Conservation (phyloP, 345 rosid genomes). For the Lagerstroemia speciosa region DNA sequence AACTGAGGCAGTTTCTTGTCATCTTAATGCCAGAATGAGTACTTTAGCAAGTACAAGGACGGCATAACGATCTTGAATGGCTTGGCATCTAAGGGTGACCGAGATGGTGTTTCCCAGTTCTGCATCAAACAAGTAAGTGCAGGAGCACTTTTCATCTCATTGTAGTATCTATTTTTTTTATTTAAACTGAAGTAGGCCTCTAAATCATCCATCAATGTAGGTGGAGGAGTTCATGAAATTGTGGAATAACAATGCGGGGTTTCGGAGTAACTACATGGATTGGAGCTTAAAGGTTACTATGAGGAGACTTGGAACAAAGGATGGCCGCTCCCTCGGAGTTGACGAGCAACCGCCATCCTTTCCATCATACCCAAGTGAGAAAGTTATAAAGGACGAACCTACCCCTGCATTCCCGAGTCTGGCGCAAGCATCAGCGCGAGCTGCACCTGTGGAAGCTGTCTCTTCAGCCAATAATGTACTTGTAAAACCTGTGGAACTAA, state of each 20-base stretch:
- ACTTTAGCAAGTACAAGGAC: constrained; percentile 52
- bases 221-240: constrained; percentile 56
- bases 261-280: constrained; percentile 51
- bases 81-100: constrained; percentile 44
- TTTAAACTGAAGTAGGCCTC: constrained; percentile 4
- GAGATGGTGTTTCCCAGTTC: constrained; percentile 45
- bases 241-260: constrained; percentile 58
- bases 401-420: constrained; percentile 16
- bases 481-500: constrained; percentile 29
- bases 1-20: background rate
- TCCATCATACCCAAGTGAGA: constrained; percentile 17
- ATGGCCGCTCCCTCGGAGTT: constrained; percentile 83
- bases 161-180: constrained; percentile 11
- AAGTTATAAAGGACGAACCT: constrained; percentile 26
- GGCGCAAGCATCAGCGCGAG: constrained; percentile 18
- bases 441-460: constrained; percentile 22
- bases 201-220: constrained; percentile 20
- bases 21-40: constrained; percentile 38
- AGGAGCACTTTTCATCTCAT: background rate
- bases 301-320: constrained; percentile 64
- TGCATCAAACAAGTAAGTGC: constrained; percentile 54
- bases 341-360: constrained; percentile 54
- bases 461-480: constrained; percentile 21
- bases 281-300: constrained; percentile 52
- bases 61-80: constrained; percentile 45